Evolutionary conservation across 2,329 filamentous ascomycete species (phyloP).

Genomic region (Ophiostoma quercus): DNA sequence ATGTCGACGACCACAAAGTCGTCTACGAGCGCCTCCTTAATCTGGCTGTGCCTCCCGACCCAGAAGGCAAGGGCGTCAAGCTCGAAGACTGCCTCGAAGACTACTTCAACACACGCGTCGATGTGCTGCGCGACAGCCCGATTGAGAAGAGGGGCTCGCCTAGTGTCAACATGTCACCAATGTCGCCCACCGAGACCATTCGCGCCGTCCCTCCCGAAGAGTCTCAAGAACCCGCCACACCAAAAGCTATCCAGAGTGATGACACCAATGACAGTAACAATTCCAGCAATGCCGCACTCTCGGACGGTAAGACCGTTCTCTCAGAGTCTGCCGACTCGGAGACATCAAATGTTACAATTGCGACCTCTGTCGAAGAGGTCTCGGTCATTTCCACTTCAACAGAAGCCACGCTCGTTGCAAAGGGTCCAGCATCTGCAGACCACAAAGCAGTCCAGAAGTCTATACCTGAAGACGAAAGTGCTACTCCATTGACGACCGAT

Average conservation of each 20-base stretch:
- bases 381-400: not conserved
- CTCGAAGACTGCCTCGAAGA: conserved; percentile 88
- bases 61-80: conserved; percentile 64
- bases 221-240: conserved; percentile 10
- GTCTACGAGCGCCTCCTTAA: conserved; percentile 88
- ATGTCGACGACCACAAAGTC: conserved; percentile 87
- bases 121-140: conserved; percentile 69
- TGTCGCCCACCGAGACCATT: conserved; percentile 34
- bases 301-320: not conserved
- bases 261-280: not conserved
- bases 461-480: not conserved
- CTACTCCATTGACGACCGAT: not conserved
- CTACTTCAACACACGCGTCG: conserved; percentile 91
- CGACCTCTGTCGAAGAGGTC: not conserved
- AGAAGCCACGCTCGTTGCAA: not conserved
- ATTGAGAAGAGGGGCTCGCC: conserved; percentile 44
- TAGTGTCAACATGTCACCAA: conserved; percentile 31
- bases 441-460: too few species aligned
- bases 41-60: conserved; percentile 76
- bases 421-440: not conserved
- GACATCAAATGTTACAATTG: not conserved
- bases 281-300: not conserved
- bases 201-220: conserved; percentile 33
- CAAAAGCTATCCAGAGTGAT: not conserved
- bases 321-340: not conserved